A percentile compares a stretch with the other conserved stretches of the same genome.
Evolutionary conservation across 441 rosid species (phyloP).

Genomic region (Adansonia gregorii): DNA sequence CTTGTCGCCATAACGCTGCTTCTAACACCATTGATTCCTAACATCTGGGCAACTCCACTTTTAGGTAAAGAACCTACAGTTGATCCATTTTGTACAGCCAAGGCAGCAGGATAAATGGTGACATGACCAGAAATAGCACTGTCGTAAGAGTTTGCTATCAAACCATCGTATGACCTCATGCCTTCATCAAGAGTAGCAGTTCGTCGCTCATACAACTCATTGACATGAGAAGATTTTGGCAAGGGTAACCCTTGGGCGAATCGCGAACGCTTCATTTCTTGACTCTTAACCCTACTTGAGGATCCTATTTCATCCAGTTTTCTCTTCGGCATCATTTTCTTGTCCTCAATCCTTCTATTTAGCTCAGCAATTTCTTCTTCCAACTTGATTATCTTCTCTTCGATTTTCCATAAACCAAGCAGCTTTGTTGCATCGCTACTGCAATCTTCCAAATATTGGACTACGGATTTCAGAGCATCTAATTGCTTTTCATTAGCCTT

Average conservation of each 20-base stretch:
- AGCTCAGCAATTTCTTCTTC: constrained; percentile 58
- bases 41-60: constrained; percentile 33
- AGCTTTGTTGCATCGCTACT: constrained; percentile 52
- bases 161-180: constrained; percentile 32
- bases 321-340: constrained; percentile 44
- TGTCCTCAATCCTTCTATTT: constrained; percentile 43
- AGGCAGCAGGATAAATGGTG: constrained; percentile 41
- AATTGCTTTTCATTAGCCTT: constrained; percentile 53
- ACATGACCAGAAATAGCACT: constrained; percentile 50
- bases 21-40: constrained; percentile 39
- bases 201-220: constrained; percentile 49
- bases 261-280: constrained; percentile 55
- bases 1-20: constrained; percentile 31
- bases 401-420: constrained; percentile 58
- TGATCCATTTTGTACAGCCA: constrained; percentile 44
- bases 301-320: constrained; percentile 47
- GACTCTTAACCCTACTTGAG: constrained; percentile 38
- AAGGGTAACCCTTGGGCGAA: constrained; percentile 43
- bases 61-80: constrained; percentile 43
- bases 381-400: constrained; percentile 51
- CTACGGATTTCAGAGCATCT: constrained; percentile 48
- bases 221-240: constrained; percentile 39
- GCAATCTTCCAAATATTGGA: constrained; percentile 57
- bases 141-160: constrained; percentile 32
- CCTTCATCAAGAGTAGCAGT: constrained; percentile 34